Evolutionary conservation across 2,329 filamentous ascomycete species (phyloP).

Genomic region (Coniochaeta sp.): DNA sequence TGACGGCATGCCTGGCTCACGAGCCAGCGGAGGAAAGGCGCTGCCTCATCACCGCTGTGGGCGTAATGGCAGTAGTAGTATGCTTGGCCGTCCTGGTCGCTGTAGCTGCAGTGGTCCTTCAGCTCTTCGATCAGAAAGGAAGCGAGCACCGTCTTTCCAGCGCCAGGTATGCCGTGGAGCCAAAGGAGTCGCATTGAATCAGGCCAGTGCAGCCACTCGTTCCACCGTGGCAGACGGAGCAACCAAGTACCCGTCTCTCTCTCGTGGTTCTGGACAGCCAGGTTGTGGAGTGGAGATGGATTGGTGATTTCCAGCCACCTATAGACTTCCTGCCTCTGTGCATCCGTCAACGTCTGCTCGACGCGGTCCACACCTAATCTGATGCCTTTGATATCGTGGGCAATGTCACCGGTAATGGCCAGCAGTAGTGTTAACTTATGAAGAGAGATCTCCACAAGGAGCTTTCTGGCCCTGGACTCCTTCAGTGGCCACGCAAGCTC

Average conservation of each 20-base stretch:
- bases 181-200: constrained; percentile 6
- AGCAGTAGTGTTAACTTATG: not conserved
- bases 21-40: constrained; percentile 12
- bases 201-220: not conserved
- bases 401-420: not conserved
- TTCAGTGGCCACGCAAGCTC: not conserved
- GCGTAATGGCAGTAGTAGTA: constrained; percentile 17
- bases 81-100: constrained; percentile 4
- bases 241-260: not conserved
- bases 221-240: not conserved
- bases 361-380: not conserved
- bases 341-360: not conserved
- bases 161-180: constrained; percentile 16
- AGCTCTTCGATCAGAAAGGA: constrained; percentile 18
- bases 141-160: constrained; percentile 21
- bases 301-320: not conserved
- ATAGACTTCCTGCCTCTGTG: not conserved
- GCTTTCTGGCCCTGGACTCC: not conserved
- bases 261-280: not conserved
- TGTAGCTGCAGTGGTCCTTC: constrained; percentile 8
- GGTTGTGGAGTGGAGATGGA: not conserved
- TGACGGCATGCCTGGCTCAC: constrained; percentile 10
- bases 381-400: not conserved
- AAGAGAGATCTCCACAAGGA: not conserved
- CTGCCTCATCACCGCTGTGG: constrained; percentile 11